A percentile compares a stretch with the other conserved stretches of the same genome.
Conservation (phyloP, 305 asterid genomes). For the Fraxinus floribunda region DNA sequence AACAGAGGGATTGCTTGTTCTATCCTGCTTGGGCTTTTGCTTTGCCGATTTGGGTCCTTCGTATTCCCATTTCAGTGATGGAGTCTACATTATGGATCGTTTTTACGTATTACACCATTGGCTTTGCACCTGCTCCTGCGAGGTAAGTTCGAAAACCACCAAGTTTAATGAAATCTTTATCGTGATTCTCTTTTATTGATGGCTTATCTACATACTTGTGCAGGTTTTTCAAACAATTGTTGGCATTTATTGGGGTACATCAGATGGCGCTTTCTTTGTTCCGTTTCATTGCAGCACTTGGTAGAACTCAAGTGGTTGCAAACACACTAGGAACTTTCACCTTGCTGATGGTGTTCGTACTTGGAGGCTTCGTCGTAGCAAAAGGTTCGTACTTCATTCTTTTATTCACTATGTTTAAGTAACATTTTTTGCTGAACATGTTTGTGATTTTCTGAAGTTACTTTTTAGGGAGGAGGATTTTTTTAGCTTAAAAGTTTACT, state of each 20-base stretch:
- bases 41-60: neutral
- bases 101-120: neutral
- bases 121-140: conserved; percentile 1
- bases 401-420: neutral
- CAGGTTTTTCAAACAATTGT: conserved; percentile 1
- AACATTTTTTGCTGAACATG: neutral
- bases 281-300: neutral
- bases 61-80: conserved; percentile 2
- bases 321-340: conserved; percentile 4
- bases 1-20: conserved; percentile 1
- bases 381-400: neutral
- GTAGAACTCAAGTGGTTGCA: conserved; percentile 1
- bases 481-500: neutral
- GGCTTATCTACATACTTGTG: neutral
- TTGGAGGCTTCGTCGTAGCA: conserved; percentile 1
- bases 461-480: neutral
- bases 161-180: neutral
- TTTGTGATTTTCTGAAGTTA: neutral
- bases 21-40: conserved; percentile 2
- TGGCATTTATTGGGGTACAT: conserved; percentile 1
- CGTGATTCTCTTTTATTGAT: neutral
- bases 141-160: neutral
- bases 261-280: conserved; percentile 6
- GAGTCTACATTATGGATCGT: neutral
- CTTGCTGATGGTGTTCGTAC: neutral